phyloP scores from a whole-genome alignment of 108 stramenopile genomes.

The Cyclotella sp. region DNA sequence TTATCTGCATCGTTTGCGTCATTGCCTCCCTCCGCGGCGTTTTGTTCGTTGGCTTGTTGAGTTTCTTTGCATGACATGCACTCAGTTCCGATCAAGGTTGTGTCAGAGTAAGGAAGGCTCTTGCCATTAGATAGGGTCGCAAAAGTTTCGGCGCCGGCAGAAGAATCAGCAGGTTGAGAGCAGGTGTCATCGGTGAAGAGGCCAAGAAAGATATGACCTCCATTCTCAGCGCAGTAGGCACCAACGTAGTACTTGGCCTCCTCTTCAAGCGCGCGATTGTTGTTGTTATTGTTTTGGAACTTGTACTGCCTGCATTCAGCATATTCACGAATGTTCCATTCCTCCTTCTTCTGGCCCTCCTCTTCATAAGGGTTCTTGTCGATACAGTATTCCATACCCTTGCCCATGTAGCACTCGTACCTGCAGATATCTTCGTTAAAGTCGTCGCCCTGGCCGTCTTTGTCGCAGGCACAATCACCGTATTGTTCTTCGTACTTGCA shows the following conservation, averaged over 20 bases:
- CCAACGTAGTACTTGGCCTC: conserved; percentile 67
- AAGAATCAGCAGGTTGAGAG: conserved; percentile 62
- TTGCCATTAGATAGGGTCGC: conserved; percentile 46
- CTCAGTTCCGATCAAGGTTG: conserved; percentile 66
- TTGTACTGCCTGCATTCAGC: conserved; percentile 52
- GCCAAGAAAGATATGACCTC: conserved; percentile 75
- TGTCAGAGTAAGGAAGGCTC: conserved; percentile 61
- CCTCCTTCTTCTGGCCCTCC: conserved; percentile 42
- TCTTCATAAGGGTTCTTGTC: conserved; percentile 72
- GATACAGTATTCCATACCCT: conserved; percentile 68
- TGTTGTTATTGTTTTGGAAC: conserved; percentile 47
- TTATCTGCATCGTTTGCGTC: conserved; percentile 59
- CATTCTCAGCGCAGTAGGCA: conserved; percentile 85
- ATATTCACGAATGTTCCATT: conserved; percentile 50
- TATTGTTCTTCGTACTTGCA: conserved; percentile 59
- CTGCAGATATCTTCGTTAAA: conserved; percentile 64
- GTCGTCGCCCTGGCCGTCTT: conserved; percentile 55
- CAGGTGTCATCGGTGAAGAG: conserved; percentile 84
- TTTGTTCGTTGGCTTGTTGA: conserved; percentile 35
- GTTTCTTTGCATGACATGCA: conserved; percentile 75
- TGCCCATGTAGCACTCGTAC: conserved; percentile 69
- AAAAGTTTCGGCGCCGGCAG: conserved; percentile 57
- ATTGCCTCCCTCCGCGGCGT: conserved; percentile 45
- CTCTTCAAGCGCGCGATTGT: conserved; percentile 48
- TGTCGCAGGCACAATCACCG: conserved; percentile 61